phyloP scores from a whole-genome alignment of 495 filamentous ascomycete genomes.

The Penicillium tannophilum region DNA sequence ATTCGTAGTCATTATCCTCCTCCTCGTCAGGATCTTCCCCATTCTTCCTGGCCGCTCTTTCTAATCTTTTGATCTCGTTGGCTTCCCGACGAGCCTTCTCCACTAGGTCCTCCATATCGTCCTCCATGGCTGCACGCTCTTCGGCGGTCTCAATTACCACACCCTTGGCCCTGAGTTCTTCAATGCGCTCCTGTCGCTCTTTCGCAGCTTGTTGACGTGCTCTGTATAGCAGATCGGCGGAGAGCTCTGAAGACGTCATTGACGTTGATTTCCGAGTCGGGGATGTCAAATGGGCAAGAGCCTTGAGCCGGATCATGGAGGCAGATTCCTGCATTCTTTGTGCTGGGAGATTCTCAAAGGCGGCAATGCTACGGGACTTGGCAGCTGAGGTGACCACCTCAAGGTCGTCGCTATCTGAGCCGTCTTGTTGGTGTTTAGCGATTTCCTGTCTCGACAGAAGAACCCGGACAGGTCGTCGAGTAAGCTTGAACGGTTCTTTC shows the following conservation, averaged over 20 bases:
- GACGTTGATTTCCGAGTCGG: conserved; percentile 55
- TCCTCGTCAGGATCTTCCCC: conserved; percentile 56
- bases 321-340: conserved; percentile 59
- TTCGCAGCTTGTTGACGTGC: conserved; percentile 78
- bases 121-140: conserved; percentile 77
- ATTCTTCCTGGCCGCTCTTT: conserved; percentile 68
- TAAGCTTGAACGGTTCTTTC: conserved; percentile 20
- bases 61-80: conserved; percentile 73
- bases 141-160: conserved; percentile 83
- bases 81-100: conserved; percentile 81
- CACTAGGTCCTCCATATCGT: conserved; percentile 83
- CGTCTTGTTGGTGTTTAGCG: conserved; percentile 44
- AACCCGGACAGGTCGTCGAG: conserved; percentile 39
- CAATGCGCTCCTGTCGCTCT: conserved; percentile 77
- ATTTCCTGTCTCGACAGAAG: conserved; percentile 41
- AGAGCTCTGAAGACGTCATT: conserved; percentile 70
- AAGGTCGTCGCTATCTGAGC: conserved; percentile 72
- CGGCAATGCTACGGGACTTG: conserved; percentile 48
- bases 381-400: conserved; percentile 57
- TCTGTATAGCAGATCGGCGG: conserved; percentile 63
- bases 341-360: conserved; percentile 70
- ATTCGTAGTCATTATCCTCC: conserved; percentile 58
- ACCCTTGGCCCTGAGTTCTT: conserved; percentile 74
- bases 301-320: conserved; percentile 68
- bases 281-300: conserved; percentile 73